Evolutionary conservation across 768 basidiomycete species (phyloP), one percentile per base, ranked within the genome.

Genomic region (Boletus rubescentipes): DNA sequence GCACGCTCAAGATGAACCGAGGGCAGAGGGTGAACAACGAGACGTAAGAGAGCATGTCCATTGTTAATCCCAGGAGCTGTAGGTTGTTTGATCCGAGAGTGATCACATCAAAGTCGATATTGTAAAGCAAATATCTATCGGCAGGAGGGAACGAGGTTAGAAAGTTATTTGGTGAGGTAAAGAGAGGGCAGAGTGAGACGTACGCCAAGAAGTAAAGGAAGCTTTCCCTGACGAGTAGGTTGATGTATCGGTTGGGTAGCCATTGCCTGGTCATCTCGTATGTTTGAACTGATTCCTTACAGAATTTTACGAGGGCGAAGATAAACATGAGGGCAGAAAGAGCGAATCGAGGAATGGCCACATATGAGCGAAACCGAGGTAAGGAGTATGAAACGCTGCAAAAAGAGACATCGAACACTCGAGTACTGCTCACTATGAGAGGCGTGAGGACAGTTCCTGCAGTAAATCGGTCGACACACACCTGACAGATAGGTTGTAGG

Each of bases 1-100:
- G 49, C 10, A 51, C 41, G 49, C 26, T 42, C 6, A 36, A 20
- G 40, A 51, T 43, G 41, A 51, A 51, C 34, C 49, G 41, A 42
- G 49, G 49, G 7, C n/a, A 11, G 18, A 51, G 23, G 12, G 5
- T 35, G 34, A 23, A 42, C 32, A 50, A 5, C 3, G 15, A 18
- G n/a, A 35, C 2, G 32, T 9, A 29, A 6, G 41, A 26, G 6
- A 50, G 4, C 31, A 43, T 9, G 12, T 14, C 21, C 9, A 32
- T 14, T 4, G 14, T 6, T 7, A 40, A 3, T 5, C 6, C 29
- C 18, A 3, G 4, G 20, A n/a, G 4, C 26, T 26, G 4, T 26
- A 26, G 26, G 26, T 6, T 21, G 9, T 18, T 3, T 30, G 16
- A 21, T 16, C 9, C 10, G 7, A 10, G 0, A 4, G n/a, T 9